A percentile compares a stretch with the other conserved stretches of the same genome.
Evolutionary conservation across 768 basidiomycete genomes (phyloP).

Genomic region (Suillus ampliporus): DNA sequence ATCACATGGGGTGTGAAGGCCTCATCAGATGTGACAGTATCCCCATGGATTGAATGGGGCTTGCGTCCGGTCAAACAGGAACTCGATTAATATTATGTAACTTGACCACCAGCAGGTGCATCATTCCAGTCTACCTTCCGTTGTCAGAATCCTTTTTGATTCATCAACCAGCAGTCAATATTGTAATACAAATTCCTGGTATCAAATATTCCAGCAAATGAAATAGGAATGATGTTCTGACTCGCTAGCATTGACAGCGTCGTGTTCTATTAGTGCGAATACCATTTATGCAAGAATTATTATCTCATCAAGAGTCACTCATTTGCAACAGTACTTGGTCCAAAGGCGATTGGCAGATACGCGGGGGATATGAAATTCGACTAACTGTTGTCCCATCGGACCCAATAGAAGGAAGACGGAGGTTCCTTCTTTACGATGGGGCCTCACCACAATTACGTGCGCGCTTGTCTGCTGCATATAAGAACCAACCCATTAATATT

Average conservation of each 20-base stretch:
- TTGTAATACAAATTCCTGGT: background rate
- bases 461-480: background rate
- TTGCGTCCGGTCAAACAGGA: background rate
- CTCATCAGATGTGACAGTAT: background rate
- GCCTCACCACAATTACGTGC: background rate
- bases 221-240: too few species aligned
- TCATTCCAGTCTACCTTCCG: background rate
- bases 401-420: too few species aligned
- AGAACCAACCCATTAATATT: background rate
- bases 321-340: too few species aligned
- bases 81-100: background rate
- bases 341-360: too few species aligned
- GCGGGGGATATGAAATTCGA: background rate
- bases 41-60: conserved; percentile 6
- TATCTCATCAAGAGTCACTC: too few species aligned
- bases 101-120: background rate
- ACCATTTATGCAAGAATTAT: too few species aligned
- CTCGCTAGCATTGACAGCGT: background rate
- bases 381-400: background rate
- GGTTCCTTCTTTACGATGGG: background rate
- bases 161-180: background rate
- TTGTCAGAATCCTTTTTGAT: background rate
- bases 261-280: too few species aligned
- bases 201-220: background rate
- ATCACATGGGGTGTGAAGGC: conserved; percentile 66